These are phyloP conservation scores for Neonectria faginata DNA, from an alignment of 2,329 filamentous ascomycete species.

Conservation along the genomic window DNA sequence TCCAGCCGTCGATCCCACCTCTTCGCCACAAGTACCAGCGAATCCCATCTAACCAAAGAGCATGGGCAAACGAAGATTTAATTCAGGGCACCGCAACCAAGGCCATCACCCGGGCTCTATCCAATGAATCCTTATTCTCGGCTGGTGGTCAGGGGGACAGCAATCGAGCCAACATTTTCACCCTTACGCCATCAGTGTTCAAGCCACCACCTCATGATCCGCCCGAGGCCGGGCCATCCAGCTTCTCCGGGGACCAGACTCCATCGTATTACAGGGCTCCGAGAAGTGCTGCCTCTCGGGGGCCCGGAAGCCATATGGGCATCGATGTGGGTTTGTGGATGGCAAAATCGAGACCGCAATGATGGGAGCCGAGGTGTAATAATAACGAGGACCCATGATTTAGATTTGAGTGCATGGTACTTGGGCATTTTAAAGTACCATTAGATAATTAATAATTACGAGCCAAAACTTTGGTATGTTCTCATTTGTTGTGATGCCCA, in stretches of 20 bases:
- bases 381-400: neutral
- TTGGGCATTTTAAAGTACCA: neutral
- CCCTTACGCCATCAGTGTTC: neutral
- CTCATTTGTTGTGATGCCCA: neutral
- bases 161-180: neutral
- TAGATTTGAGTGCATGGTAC: neutral
- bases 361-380: neutral
- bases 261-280: neutral
- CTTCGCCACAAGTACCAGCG: neutral
- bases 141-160: neutral
- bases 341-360: neutral
- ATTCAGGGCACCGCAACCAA: neutral
- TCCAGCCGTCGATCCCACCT: neutral
- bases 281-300: neutral
- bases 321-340: slow-evolving; percentile 10
- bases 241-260: neutral
- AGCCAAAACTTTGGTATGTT: neutral
- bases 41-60: neutral
- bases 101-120: neutral
- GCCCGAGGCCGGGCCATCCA: slow-evolving; percentile 8
- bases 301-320: neutral
- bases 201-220: neutral
- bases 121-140: neutral
- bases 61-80: neutral
- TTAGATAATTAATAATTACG: neutral